Conservation (phyloP, 441 rosid genomes). For the Erysimum cheiri region DNA sequence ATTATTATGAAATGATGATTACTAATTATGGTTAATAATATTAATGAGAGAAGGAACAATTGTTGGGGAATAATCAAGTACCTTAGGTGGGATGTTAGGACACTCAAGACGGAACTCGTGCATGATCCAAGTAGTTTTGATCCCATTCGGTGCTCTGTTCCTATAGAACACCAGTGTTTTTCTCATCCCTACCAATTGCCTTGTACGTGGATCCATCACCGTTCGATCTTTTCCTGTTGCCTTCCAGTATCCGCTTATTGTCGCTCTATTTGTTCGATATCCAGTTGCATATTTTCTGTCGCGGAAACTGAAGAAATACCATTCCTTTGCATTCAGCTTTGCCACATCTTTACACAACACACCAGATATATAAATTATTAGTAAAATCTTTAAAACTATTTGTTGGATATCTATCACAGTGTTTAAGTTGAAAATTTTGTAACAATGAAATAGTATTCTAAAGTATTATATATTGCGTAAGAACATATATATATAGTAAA, state of each 20-base stretch:
- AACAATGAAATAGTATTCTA: not conserved
- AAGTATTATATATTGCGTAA: not conserved
- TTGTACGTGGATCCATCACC: constrained; percentile 68
- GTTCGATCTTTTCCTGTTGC: constrained; percentile 97
- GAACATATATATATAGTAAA: not conserved
- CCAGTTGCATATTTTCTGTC: constrained; percentile 95
- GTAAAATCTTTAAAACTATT: not conserved
- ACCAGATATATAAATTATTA: not conserved
- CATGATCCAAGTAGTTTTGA: constrained; percentile 98
- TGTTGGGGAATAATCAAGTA: constrained; percentile 41
- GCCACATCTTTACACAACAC: constrained; percentile 69
- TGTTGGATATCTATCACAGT: not conserved
- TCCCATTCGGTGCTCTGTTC: constrained; percentile 92
- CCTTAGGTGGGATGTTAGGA: constrained; percentile 95
- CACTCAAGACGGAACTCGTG: constrained; percentile 95
- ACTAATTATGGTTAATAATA: constrained; percentile 36
- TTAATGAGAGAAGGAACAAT: constrained; percentile 29
- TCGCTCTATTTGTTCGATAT: constrained; percentile 85
- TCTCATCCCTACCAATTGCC: constrained; percentile 89
- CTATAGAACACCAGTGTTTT: constrained; percentile 90
- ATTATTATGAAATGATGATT: constrained; percentile 32
- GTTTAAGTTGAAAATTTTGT: not conserved
- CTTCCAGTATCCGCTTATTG: constrained; percentile 91
- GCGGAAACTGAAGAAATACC: constrained; percentile 97
- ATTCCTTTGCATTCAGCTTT: constrained; percentile 87